These are phyloP conservation scores for Musa schizocarpa DNA, from an alignment of 176 grass and related monocot species.

Conservation along the genomic window DNA sequence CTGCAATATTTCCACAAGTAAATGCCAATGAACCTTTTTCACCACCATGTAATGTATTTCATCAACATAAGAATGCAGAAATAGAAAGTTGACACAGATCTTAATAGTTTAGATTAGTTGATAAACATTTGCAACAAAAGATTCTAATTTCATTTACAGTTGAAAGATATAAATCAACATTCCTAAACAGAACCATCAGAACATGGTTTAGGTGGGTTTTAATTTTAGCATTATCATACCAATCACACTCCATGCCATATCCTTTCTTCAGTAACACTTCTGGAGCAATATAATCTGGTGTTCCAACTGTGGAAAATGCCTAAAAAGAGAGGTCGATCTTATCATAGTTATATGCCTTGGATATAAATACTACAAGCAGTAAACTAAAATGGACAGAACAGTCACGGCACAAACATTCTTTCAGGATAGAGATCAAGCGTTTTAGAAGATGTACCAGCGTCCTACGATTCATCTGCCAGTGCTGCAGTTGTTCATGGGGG, in stretches of 20 bases:
- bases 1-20: conserved; percentile 20
- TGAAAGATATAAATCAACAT: conserved; percentile 9
- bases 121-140: background rate
- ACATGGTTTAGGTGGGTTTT: background rate
- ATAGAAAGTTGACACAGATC: too few relatives aligned
- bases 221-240: conserved; percentile 34
- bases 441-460: conserved; percentile 58
- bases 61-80: background rate
- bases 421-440: background rate
- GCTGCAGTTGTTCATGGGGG: conserved; percentile 75
- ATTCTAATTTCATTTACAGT: background rate
- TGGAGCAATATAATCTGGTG: conserved; percentile 98
- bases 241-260: conserved; percentile 99
- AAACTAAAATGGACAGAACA: background rate
- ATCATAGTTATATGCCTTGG: conserved; percentile 2
- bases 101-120: background rate
- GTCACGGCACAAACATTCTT: background rate
- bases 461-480: conserved; percentile 94
- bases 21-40: background rate
- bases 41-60: background rate
- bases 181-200: conserved; percentile 62
- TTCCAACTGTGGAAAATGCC: conserved; percentile 97
- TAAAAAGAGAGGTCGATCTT: conserved; percentile 15
- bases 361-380: conserved; percentile 16
- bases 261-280: conserved; percentile 97